These are phyloP conservation scores for Microcyclospora pomicola DNA, from an alignment of 2,329 filamentous ascomycete genomes.

Conservation along the genomic window DNA sequence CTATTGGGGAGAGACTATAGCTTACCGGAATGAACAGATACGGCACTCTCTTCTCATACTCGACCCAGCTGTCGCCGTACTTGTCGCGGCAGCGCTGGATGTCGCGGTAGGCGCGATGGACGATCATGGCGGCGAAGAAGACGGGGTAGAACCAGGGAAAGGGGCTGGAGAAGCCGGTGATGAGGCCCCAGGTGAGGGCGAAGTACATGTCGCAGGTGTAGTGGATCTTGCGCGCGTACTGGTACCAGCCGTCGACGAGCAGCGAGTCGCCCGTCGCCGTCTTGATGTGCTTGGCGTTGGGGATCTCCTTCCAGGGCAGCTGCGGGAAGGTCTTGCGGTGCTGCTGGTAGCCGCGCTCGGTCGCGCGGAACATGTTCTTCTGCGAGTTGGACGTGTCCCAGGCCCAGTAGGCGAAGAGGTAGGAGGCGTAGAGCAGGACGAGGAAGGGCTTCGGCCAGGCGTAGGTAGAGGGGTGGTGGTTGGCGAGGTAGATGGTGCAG, in stretches of 20 bases:
- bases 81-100: conserved; percentile 61
- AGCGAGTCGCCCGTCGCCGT: conserved; percentile 62
- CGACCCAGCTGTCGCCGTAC: conserved; percentile 69
- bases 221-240: conserved; percentile 39
- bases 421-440: conserved; percentile 50
- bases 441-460: conserved; percentile 60
- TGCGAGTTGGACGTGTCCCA: conserved; percentile 90
- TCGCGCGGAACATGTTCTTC: conserved; percentile 80
- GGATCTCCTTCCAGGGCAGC: conserved; percentile 71
- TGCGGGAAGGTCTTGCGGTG: conserved; percentile 74
- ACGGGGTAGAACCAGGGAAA: conserved; percentile 84
- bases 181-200: conserved; percentile 63
- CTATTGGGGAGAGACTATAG: conserved; percentile 2
- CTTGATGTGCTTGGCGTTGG: conserved; percentile 67
- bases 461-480: conserved; percentile 65
- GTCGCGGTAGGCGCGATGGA: conserved; percentile 62
- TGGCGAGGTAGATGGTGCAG: conserved; percentile 79
- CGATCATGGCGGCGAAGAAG: conserved; percentile 70
- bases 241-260: conserved; percentile 73
- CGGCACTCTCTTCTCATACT: conserved; percentile 68
- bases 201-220: conserved; percentile 73
- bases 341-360: conserved; percentile 57
- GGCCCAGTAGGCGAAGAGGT: conserved; percentile 75
- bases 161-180: conserved; percentile 65
- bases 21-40: conserved; percentile 65